phyloP scores from a whole-genome alignment of 805 yeast genomes.

The Lipomyces chichibuensis region DNA sequence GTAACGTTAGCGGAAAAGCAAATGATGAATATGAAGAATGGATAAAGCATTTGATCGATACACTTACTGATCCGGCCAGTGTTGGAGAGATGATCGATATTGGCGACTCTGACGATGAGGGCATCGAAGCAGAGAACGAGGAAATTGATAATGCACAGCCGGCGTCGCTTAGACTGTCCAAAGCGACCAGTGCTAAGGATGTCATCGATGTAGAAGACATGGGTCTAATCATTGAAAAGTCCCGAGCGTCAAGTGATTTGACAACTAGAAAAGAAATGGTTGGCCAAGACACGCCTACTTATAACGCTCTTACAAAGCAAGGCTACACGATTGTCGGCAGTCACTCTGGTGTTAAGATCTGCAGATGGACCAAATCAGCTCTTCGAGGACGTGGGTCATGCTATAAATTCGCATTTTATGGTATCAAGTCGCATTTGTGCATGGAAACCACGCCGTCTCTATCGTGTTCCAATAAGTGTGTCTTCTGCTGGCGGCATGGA shows the following conservation, averaged over 20 bases:
- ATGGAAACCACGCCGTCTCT: slow-evolving; percentile 95
- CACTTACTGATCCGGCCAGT: slow-evolving; percentile 64
- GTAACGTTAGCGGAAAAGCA: slow-evolving; percentile 67
- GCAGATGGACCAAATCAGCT: slow-evolving; percentile 96
- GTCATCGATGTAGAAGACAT: slow-evolving; percentile 86
- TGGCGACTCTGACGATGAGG: slow-evolving; percentile 59
- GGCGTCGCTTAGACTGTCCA: slow-evolving; percentile 29
- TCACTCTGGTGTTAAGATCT: slow-evolving; percentile 92
- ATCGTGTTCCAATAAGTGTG: slow-evolving; percentile 94
- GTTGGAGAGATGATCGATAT: slow-evolving; percentile 61
- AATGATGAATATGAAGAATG: slow-evolving; percentile 70
- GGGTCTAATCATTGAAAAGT: slow-evolving; percentile 58
- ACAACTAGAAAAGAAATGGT: slow-evolving; percentile 76
- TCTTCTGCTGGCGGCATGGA: slow-evolving; percentile 97
- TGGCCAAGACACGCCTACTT: slow-evolving; percentile 85
- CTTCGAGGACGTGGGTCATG: slow-evolving; percentile 93
- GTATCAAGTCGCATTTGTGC: slow-evolving; percentile 85
- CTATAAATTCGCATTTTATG: slow-evolving; percentile 89
- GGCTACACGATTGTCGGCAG: slow-evolving; percentile 93
- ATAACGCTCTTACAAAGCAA: slow-evolving; percentile 83
- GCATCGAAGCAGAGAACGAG: slow-evolving; percentile 37
- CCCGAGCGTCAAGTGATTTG: slow-evolving; percentile 34
- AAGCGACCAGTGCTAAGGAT: slow-evolving; percentile 46
- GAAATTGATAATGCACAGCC: slow-evolving; percentile 33
- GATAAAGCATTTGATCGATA: slow-evolving; percentile 61